A percentile compares a stretch with the other conserved stretches of the same genome.
These are phyloP conservation scores for Brassica rapa DNA, from an alignment of 345 rosid species.

Conservation along the genomic window DNA sequence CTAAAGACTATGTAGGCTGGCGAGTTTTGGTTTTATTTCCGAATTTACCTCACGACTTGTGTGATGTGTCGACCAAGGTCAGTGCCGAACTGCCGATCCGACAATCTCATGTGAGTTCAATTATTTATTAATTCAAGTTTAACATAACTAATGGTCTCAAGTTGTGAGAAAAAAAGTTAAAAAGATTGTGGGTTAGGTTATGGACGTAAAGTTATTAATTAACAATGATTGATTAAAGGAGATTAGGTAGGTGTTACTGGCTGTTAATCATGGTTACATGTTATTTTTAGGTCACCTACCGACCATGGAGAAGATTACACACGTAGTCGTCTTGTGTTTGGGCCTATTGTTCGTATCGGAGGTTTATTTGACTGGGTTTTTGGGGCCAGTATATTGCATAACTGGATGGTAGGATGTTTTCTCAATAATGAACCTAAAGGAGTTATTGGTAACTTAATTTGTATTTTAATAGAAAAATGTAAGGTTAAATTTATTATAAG, in stretches of 20 bases:
- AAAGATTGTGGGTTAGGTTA: slow-evolving; percentile 19
- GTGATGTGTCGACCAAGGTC: slow-evolving; percentile 13
- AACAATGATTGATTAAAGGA: slow-evolving; percentile 16
- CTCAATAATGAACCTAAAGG: neutral
- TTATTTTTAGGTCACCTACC: slow-evolving; percentile 3
- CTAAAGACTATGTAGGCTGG: neutral
- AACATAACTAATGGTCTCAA: neutral
- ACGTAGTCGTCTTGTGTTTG: neutral
- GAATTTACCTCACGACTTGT: neutral
- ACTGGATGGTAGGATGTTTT: neutral
- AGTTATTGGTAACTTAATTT: neutral
- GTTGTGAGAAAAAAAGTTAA: neutral
- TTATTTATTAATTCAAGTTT: neutral
- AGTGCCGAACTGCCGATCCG: slow-evolving; percentile 1
- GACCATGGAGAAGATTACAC: neutral
- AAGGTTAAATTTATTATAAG: neutral
- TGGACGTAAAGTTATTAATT: slow-evolving; percentile 5
- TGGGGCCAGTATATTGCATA: neutral
- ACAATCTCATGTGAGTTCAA: slow-evolving; percentile 11
- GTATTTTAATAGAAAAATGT: neutral
- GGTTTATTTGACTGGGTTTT: neutral
- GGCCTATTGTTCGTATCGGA: neutral
- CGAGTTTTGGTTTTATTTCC: slow-evolving; percentile 3
- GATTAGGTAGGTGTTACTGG: slow-evolving; percentile 6
- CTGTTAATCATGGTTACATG: neutral